These are phyloP conservation scores for Hypoxylon sp. DNA, from an alignment of 2,329 filamentous ascomycete species.

Conservation along the genomic window DNA sequence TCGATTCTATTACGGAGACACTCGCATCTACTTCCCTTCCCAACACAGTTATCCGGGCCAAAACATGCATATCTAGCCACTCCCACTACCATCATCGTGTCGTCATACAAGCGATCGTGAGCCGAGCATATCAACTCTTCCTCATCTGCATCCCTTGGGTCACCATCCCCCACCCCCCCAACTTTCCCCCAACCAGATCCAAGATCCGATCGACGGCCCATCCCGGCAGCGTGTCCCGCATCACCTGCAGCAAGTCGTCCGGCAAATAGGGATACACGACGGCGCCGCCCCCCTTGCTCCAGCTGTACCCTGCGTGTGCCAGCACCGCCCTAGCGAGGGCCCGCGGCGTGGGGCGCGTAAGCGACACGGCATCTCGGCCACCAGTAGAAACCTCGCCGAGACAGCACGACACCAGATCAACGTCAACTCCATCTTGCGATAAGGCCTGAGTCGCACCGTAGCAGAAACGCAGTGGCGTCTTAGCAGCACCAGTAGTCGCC, in stretches of 20 bases:
- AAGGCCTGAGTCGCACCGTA: not conserved
- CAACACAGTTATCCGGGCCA: no score
- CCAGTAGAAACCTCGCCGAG: not conserved
- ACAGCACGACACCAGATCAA: conserved; percentile 15
- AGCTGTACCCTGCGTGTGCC: not conserved
- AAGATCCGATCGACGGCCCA: not conserved
- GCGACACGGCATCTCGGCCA: not conserved
- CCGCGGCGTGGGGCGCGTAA: conserved; percentile 8
- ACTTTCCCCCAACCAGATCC: not conserved
- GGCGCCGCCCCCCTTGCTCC: not conserved
- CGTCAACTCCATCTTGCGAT: not conserved
- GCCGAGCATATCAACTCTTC: no score
- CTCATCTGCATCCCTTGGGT: no score
- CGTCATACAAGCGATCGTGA: no score
- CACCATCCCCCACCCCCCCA: not conserved
- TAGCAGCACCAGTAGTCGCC: not conserved
- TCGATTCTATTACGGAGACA: not conserved
- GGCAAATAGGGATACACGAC: conserved; percentile 24
- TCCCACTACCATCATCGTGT: no score
- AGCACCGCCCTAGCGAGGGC: conserved; percentile 20
- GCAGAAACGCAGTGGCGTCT: not conserved
- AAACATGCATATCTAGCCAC: no score
- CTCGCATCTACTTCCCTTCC: no score
- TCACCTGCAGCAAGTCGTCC: conserved; percentile 14
- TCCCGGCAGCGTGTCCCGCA: not conserved